Base-by-base conservation (phyloP, 2,329 filamentous ascomycete species). In the Fusarium torulosum region DNA sequence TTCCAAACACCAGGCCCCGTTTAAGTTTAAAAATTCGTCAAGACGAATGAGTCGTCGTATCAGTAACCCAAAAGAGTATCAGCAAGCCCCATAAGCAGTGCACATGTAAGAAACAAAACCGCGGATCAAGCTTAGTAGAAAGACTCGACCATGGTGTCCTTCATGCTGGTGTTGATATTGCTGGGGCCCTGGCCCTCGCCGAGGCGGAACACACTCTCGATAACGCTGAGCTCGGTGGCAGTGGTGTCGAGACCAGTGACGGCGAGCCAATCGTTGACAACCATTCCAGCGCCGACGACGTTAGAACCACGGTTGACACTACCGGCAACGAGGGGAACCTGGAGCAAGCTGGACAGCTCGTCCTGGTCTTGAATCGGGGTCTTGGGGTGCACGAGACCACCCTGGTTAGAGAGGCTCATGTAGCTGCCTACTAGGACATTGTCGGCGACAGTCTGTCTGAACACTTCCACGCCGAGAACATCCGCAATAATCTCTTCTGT, bases 401-500 rank as follows among this genome's bases (percentile, higher is more conserved):
- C 96, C 81, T 95, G 92, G 84, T 99, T 99, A 75, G 91, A 95
- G 65, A 99, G 86, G 55, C 92, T 88, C 94, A 98, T 98, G 85
- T 99, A 99, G 50, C 90, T 94, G 63, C 96, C 96, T 37, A 96
- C 96, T 27, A 99, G 89, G 59, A 99, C 96, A 78, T 98, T 97
- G 81, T 97, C 94, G 75, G 95, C 94, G 63, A 99, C 91, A 45
- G 96, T 98, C 84, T 99, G 96, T 67, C 93, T 85, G 83, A 96
- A 96, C 13, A 96, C 92, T 79, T 96, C 92, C 59, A 96, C 92
- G 66, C 92, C 92, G 20, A 96, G 84, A 61, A 97, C 93, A 78
- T 99, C 96, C 74, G 96, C 93, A 77, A 99, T 94, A 73, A 99
- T 97, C 84, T 99, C 96, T 82, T 99, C 96, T 17, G 94, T 97